Base-by-base conservation (phyloP, 1,284 basidiomycete genomes). In the Pulchroboletus neoregius region DNA sequence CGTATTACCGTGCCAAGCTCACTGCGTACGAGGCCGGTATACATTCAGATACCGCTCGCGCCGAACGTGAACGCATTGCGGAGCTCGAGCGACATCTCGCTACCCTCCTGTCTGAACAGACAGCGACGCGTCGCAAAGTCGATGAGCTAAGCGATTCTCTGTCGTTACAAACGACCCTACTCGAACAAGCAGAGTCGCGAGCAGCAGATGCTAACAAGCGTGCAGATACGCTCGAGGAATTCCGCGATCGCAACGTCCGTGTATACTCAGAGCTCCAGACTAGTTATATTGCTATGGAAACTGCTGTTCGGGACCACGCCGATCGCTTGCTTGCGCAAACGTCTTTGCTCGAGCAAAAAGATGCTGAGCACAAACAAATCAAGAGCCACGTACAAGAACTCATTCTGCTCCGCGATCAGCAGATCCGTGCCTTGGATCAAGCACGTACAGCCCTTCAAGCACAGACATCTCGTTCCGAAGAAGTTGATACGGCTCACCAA, bases 1-100 rank as follows among this genome's bases (percentile, higher is more conserved):
- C 94, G 1, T 99, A 91, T 71, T 97, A 94, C 67, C 91, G 95
- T 39, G 91, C 94, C 39, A 98, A 98, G 70, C 72, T 96, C 10
- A 78, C 84, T 4, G 93, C 95, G 0, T 71, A 92, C 49, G 96
- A 99, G 65, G 71, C 79, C 1, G 77, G 79, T 43, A 80, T 82
- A 15, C 74, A 80, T 6, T 68, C 70, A 6, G 92, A 96, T 34
- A 60, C 82, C 2, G 71, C 75, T 24, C 81, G 85, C 24, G 62
- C 96, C 8, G 94, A 97, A 55, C 81, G 84, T 7, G 88, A 94
- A 46, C 88, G 93, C 35, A 74, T 87, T 18, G 63, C 72, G 12
- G 87, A 93, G 39, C 76, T 99, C 26, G 96, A 99, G 66, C 75
- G 77, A 36, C 85, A 90, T 52, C 68, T 97, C 38, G 74, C 83